phyloP scores from a whole-genome alignment of 2,329 filamentous ascomycete species.

The Alternaria dauci region DNA sequence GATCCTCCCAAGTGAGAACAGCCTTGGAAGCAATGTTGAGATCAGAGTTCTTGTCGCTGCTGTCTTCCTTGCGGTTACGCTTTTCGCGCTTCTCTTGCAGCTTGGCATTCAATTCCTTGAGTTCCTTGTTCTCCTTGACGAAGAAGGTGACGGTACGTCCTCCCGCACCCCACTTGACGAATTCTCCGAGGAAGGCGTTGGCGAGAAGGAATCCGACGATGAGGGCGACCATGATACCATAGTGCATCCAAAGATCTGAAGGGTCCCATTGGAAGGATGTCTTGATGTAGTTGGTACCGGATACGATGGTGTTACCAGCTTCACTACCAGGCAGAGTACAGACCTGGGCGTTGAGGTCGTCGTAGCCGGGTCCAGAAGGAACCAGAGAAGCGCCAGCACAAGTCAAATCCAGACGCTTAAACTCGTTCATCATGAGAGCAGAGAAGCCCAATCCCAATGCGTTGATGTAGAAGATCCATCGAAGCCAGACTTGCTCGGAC shows the following conservation, averaged over 20 bases:
- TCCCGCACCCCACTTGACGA: constrained; percentile 78
- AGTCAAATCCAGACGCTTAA: constrained; percentile 71
- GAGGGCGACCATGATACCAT: constrained; percentile 73
- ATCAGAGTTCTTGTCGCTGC: constrained; percentile 54
- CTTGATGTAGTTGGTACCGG: constrained; percentile 73
- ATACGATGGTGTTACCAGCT: constrained; percentile 69
- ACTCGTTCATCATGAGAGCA: constrained; percentile 87
- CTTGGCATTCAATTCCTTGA: constrained; percentile 70
- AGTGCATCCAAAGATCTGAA: constrained; percentile 73
- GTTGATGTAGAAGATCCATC: constrained; percentile 84
- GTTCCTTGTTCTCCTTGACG: constrained; percentile 72
- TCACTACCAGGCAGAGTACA: constrained; percentile 80
- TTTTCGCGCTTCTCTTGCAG: constrained; percentile 67
- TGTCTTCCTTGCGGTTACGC: constrained; percentile 56
- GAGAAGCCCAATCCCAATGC: constrained; percentile 80
- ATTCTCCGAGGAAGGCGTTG: constrained; percentile 78
- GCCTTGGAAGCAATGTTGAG: constrained; percentile 64
- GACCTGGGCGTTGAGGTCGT: constrained; percentile 76
- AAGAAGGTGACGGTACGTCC: constrained; percentile 84
- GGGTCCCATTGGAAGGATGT: constrained; percentile 72
- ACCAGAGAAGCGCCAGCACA: constrained; percentile 75
- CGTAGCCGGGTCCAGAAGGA: constrained; percentile 74
- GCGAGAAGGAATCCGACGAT: constrained; percentile 77
- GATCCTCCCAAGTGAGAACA: constrained; percentile 65
- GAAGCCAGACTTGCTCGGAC: constrained; percentile 77